Base-by-base conservation (phyloP, 2,329 filamentous ascomycete genomes). In the Calcarisporium arbuscula region DNA sequence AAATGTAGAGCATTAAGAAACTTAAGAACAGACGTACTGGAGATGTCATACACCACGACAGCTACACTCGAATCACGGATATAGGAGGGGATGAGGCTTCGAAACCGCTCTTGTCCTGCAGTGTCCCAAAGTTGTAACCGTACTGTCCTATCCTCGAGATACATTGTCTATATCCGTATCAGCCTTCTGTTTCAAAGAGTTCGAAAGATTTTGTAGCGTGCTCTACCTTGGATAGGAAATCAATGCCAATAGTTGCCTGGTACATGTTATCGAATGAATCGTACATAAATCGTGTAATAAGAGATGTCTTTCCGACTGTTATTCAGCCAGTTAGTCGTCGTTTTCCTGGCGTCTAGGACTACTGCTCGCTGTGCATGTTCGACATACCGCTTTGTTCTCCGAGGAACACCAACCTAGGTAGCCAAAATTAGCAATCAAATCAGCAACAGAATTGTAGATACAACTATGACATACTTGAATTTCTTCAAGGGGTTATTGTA, bases 401-500 rank as follows among this genome's bases (percentile, higher is more conserved):
- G 44, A 98, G 70, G 64, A 98, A 98, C 50, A 98, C 92, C 64
- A 98, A 70, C 70, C 89, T 95, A 51, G 28, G 19, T 22, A n/a
- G n/a, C n/a, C n/a, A n/a, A n/a, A 28, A n/a, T 32, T 33, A 38
- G 6, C 30, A 19, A 17, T 7, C 28, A 17, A 6, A 30, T 10
- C 18, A 19, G 14, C 49, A 37, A 31, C 19, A 14, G 20, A 20
- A 16, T 27, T 2, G 12, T 34, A 27, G 31, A 32, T 16, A 16
- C 28, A 25, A 35, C 22, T 35, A 18, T 19, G 12, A 52, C 56
- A 42, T 72, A 95, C 89, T 98, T 98, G 83, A 96, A 98, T 68
- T 98, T 98, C 85, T 98, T 98, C 68, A 98, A 73, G 55, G 92
- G 92, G 73, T 96, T 96, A 64, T 94, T 95, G 74, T 96, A 98